A percentile compares a stretch with the other conserved stretches of the same genome.
Evolutionary conservation across 2,329 filamentous ascomycete genomes (phyloP).

Genomic region (Lithohypha guttulata): DNA sequence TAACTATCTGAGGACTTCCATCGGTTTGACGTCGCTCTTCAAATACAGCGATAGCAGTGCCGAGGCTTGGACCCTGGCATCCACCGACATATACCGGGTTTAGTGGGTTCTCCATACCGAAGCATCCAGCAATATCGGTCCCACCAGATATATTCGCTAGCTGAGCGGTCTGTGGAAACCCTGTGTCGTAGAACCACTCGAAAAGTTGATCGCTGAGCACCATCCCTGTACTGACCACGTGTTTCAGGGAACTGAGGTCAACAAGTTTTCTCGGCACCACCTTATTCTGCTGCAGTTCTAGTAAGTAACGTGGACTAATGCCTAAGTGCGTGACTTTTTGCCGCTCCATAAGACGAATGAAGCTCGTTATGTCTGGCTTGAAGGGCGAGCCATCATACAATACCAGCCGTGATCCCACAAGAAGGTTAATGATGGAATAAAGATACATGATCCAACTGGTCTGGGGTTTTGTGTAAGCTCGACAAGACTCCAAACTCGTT

Average conservation of each 20-base stretch:
- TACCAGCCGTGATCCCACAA: slow-evolving; percentile 51
- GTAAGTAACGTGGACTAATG: slow-evolving; percentile 64
- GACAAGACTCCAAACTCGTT: no score
- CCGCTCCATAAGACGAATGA: slow-evolving; percentile 52
- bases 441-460: slow-evolving; percentile 84
- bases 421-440: slow-evolving; percentile 45
- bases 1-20: not conserved
- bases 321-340: slow-evolving; percentile 63
- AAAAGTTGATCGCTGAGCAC: slow-evolving; percentile 66
- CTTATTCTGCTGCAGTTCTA: slow-evolving; percentile 56
- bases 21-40: slow-evolving; percentile 36
- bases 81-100: slow-evolving; percentile 53
- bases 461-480: no score
- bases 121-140: slow-evolving; percentile 46
- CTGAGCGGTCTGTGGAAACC: slow-evolving; percentile 56
- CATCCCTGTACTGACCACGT: slow-evolving; percentile 68
- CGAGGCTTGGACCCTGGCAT: slow-evolving; percentile 43
- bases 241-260: slow-evolving; percentile 50
- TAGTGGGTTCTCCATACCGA: slow-evolving; percentile 50
- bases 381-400: slow-evolving; percentile 82
- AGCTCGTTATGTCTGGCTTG: slow-evolving; percentile 52
- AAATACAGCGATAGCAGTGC: slow-evolving; percentile 49
- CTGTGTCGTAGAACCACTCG: slow-evolving; percentile 67
- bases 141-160: slow-evolving; percentile 37
- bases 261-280: slow-evolving; percentile 52